Conservation (phyloP, 2,329 filamentous ascomycete species). For the Fusarium multiceps region DNA sequence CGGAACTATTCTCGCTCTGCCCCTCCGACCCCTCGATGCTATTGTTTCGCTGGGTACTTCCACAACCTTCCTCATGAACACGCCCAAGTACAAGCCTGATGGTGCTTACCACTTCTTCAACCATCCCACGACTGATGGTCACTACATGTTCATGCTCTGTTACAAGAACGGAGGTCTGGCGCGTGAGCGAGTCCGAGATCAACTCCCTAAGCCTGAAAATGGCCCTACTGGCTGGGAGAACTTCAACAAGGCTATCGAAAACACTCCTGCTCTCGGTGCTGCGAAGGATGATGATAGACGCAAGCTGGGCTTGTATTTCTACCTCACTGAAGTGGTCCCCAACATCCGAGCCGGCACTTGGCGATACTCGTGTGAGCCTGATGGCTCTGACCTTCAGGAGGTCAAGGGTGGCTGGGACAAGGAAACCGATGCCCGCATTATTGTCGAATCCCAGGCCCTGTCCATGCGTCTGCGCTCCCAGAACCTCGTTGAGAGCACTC, state of each 20-base stretch:
- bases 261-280: slow-evolving; percentile 76
- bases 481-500: slow-evolving; percentile 73
- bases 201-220: slow-evolving; percentile 67
- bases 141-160: slow-evolving; percentile 99
- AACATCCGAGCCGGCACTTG: slow-evolving; percentile 88
- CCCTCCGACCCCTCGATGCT: slow-evolving; percentile 86
- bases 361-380: slow-evolving; percentile 75
- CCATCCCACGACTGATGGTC: slow-evolving; percentile 87
- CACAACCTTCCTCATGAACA: slow-evolving; percentile 98
- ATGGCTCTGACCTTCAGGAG: slow-evolving; percentile 63
- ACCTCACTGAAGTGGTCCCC: slow-evolving; percentile 93
- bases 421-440: slow-evolving; percentile 81
- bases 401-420: slow-evolving; percentile 56
- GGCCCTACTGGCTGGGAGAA: slow-evolving; percentile 73
- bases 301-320: slow-evolving; percentile 94
- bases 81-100: slow-evolving; percentile 88
- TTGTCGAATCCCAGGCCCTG: slow-evolving; percentile 94
- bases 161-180: slow-evolving; percentile 98
- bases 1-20: slow-evolving; percentile 90
- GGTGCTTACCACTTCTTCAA: slow-evolving; percentile 98
- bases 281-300: slow-evolving; percentile 64
- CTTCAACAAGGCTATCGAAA: slow-evolving; percentile 80
- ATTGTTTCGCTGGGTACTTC: slow-evolving; percentile 96
- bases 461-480: slow-evolving; percentile 88
- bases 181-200: slow-evolving; percentile 88